phyloP scores from a whole-genome alignment of 2,329 filamentous ascomycete species.

The Exutisphaerella laricina region DNA sequence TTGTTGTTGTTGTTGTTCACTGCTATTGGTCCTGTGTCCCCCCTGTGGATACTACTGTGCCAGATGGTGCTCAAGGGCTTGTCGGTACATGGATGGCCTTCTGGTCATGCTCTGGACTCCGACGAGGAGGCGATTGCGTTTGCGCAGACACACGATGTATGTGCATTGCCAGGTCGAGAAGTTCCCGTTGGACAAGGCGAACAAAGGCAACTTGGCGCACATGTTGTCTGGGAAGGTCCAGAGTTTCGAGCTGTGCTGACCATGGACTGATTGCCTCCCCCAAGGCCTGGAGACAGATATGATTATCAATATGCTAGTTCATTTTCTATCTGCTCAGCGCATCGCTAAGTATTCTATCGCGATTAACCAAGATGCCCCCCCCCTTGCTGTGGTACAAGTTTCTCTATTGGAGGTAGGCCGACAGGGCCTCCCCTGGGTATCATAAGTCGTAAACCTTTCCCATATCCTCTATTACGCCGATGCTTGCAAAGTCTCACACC shows the following conservation, averaged over 20 bases:
- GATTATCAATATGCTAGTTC: no score
- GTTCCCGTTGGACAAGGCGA: slow-evolving; percentile 47
- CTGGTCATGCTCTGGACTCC: slow-evolving; percentile 47
- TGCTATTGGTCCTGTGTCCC: slow-evolving; percentile 41
- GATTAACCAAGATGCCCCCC: no score
- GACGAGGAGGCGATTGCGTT: slow-evolving; percentile 52
- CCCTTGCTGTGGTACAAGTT: no score
- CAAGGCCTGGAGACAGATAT: no score
- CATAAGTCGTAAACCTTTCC: background rate
- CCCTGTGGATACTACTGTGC: slow-evolving; percentile 42
- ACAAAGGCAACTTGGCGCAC: slow-evolving; percentile 46
- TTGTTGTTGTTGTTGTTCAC: slow-evolving; percentile 57
- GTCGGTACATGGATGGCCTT: slow-evolving; percentile 49
- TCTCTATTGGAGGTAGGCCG: no score
- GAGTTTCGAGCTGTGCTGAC: slow-evolving; percentile 49
- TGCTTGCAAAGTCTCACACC: background rate
- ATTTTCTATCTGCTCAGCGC: no score
- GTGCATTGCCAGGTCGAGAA: slow-evolving; percentile 51
- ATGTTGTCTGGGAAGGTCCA: slow-evolving; percentile 47
- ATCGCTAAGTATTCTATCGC: no score
- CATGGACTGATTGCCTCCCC: no score
- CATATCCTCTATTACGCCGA: background rate
- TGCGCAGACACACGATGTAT: slow-evolving; percentile 42
- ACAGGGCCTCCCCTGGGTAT: no score
- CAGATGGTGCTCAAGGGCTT: slow-evolving; percentile 44